Evolutionary conservation across 306 rosid genomes (phyloP), one percentile per base, ranked within the genome.

Genomic region (Fragaria iinumae): DNA sequence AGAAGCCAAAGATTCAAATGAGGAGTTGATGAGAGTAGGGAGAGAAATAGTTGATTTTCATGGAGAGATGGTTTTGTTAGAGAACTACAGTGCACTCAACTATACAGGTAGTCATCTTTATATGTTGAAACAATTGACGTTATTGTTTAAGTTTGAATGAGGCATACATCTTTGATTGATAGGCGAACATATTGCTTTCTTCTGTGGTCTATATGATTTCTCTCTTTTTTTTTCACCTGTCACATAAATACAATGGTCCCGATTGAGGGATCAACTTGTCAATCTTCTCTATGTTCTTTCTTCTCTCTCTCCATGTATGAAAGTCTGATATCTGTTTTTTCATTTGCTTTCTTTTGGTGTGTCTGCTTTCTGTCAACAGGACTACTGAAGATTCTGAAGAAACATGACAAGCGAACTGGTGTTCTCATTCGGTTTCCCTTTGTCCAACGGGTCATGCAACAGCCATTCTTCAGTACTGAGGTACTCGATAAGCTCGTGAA

Each of bases 41-140:
- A 89, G 90, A 76, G 92, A 89, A 75, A 83, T 90, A 50, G 98
- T 90, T 70, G 95, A 94, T 80, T 81, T 94, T 79, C 97, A 94
- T 72, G 98, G 98, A 76, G 98, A 94, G 83, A 90, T 94, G 97
- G 91, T 94, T 82, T 81, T 94, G 89, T 78, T 94, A 77, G 96
- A 85, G 86, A 94, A 91, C 79, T 91, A 94, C 71, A 91, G 96
- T 71, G 86, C 88, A 76, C 93, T 94, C 45, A 94, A 94, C 86
- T 92, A 88, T 80, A 91, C 90, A 83, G 96, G 98, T 93, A 80
- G 50, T 78, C 57, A 34, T 67, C 52, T 53, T 20, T 48, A 38
- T 72, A 14, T 29, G 29, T 53, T 53, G 64, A 63, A 74, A 17
- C 52, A 52, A 25, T 64, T 56, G 49, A 10, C 63, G 39, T 69